Evolutionary conservation across 1,284 basidiomycete genomes (phyloP), one percentile per base, ranked within the genome.

Genomic region (Apiotrichum brassicae): DNA sequence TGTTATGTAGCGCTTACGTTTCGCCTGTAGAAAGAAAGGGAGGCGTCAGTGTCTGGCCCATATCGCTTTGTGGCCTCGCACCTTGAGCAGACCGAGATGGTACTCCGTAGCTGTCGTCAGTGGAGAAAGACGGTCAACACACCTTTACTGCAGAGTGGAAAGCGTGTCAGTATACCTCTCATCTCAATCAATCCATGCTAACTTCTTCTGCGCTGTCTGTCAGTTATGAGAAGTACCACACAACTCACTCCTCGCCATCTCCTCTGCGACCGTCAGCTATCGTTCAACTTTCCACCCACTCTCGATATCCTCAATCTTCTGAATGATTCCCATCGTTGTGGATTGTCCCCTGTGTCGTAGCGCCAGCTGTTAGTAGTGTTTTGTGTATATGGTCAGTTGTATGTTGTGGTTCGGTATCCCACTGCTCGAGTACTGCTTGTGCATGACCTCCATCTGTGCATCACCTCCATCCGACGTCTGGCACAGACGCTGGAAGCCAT

Each of bases 261-360:
- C 89, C 83, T 90, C 89, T 92, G 69, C 36, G 42, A n/a, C 48
- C 19, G 19, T 47, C 38, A 48, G 42, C 19, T 35, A 14, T 7
- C 6, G 6, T 2, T 24, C 20, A 9, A 16, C 5, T 8, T 18
- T 33, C 5, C 2, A 65, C 82, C 75, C 67, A 89, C 87, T 87
- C 79, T 94, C 87, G 58, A 93, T 92, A 69, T 88, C 88, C 72
- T 91, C 91, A 59, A 93, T 92, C 87, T 93, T 93, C 76, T 93
- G 89, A 59, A 90, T 78, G 64, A 93, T 81, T 65, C 89, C 89
- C 89, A 92, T 93, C 25, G 37, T 55, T 48, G 33, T n/a, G 28
- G 14, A 34, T 14, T 14, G 13, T 34, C 14, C 18, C n/a, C 8
- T 14, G 11, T 7, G 3, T 34, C 33, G 33, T 11, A 34, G 33